Evolutionary conservation across 176 grass and related monocot species (phyloP), one percentile per base, ranked within the genome.

Genomic region (Cenchrus fungigraminus): DNA sequence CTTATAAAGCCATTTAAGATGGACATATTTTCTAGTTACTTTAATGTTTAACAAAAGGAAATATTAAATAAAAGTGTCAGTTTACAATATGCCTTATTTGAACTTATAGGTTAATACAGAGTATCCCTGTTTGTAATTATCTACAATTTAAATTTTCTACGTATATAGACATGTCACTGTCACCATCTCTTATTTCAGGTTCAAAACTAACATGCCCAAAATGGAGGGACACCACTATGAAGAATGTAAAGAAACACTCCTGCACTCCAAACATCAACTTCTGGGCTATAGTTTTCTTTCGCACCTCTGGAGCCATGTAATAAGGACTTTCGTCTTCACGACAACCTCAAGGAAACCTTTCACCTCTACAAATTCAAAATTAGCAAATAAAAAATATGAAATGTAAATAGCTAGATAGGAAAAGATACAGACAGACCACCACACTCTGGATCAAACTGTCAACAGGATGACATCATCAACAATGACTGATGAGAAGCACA

Each of bases 261-360:
- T 52, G 97, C 94, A 79, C 97, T 99, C 97, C 97, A 99, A 79
- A 99, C 94, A 89, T 99, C 97, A 54, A 99, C 86, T 81, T 99
- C 94, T 3, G 92, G 97, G 42, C 97, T 94, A 29, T 99, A 99
- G 77, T 94, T 91, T 90, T 93, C 86, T 94, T 99, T 29, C 97
- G 76, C 63, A 99, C 94, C 82, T 99, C 94, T 25, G 97, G 97
- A 84, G 97, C 97, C 97, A 99, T 99, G 90, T 97, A 99, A 81
- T 4, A 40, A 40, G 97, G 97, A 68, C 37, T 40, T 40, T 99
- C 74, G 3, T 40, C 97, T 99, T 80, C 97, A 94, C 97, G 37
- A 99, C 97, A 89, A 99, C 97, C 87, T 99, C 97, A 64, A 80
- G 89, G 88, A 99, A 99, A n/a, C 47, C 90, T 88, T 56, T 99